Conservation (phyloP, 129 eudicot genomes). For the Dittrichia graveolens region DNA sequence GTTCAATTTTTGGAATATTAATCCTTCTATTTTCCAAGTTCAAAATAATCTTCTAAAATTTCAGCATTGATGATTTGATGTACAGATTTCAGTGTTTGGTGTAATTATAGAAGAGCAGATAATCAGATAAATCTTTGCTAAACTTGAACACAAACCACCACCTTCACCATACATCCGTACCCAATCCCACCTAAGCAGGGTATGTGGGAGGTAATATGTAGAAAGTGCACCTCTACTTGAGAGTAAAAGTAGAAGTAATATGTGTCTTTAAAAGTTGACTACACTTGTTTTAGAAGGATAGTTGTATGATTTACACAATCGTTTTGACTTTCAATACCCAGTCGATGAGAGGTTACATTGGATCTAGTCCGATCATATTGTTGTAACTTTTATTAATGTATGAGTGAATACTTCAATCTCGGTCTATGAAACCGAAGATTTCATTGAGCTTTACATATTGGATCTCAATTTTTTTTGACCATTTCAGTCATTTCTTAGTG, state of each 20-base stretch:
- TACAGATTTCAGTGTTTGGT: not conserved
- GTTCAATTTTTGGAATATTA: not conserved
- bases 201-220: too few species aligned
- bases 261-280: not conserved
- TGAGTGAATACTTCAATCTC: not conserved
- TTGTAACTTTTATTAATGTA: not conserved
- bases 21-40: not conserved
- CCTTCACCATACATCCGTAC: too few species aligned
- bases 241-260: not conserved
- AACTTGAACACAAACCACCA: not conserved
- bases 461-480: not conserved
- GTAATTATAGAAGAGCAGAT: conserved; percentile 2
- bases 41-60: conserved; percentile 11
- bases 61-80: not conserved
- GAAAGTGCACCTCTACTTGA: too few species aligned
- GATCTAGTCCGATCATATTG: not conserved
- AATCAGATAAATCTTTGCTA: not conserved
- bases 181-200: not conserved
- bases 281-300: conserved; percentile 1
- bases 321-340: not conserved
- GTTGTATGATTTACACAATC: not conserved
- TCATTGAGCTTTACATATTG: not conserved
- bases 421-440: not conserved
- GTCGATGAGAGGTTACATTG: not conserved
- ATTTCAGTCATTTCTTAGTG: conserved; percentile 1